Base-by-base conservation (phyloP, 441 rosid genomes). In the Jatropha podagrica region DNA sequence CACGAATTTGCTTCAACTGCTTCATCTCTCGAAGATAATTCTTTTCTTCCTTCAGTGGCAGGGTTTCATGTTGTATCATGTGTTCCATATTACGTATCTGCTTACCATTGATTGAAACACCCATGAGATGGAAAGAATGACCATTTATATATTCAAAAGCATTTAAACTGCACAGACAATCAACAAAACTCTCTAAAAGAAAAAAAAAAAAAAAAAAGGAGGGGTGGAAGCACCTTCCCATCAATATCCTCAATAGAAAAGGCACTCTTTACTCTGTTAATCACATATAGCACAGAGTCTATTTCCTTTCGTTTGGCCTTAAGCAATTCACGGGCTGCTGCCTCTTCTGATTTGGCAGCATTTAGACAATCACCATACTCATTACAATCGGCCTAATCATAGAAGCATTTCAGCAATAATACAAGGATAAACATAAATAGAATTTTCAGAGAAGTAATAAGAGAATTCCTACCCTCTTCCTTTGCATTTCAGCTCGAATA, bases 11-110 rank as follows among this genome's bases (percentile, higher is more conserved):
- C 85, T 85, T 90, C 84, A 90, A 79, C 68, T 86, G 90, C 80
- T 91, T 89, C 71, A 94, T 91, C 64, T 91, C 95, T 76, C 88
- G 92, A 76, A 94, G 83, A 37, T 79, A 81, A 71, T 84, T 87
- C 79, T 91, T 94, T 84, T 94, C 98, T 85, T 92, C 97, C 81
- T 82, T 92, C 71, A 94, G 75, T 73, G 86, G 80, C 55, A 94
- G 68, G 68, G 95, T 91, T 83, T 88, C 94, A 73, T 92, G 97
- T 60, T 90, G 86, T 74, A 94, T 91, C 84, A 63, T 87, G 81
- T 89, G 90, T 79, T 89, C 90, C 93, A 85, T 84, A 72, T 76
- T 81, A 54, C 82, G 87, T 83, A 92, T 88, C 98, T 94, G 89
- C 69, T 72, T 78, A 82, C 71, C 63, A 77, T 48, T 52, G 17